Evolutionary conservation across 257 asterid species (phyloP).

Genomic region (Parsonsia alboflavescens): DNA sequence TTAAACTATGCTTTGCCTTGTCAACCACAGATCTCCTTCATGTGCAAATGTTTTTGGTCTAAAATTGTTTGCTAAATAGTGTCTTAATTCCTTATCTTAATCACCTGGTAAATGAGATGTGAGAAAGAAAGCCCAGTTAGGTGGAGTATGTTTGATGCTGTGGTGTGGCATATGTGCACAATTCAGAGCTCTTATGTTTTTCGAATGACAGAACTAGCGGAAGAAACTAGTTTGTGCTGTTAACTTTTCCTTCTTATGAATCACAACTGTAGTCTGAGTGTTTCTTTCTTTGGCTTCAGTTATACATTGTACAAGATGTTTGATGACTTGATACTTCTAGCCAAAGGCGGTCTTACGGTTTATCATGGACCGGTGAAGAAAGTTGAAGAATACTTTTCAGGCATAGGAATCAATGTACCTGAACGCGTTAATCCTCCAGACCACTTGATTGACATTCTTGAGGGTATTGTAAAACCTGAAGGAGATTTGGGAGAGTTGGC

Average conservation of each 20-base stretch:
- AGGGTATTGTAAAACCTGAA: constrained; percentile 71
- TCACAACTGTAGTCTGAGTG: background rate
- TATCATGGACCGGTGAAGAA: constrained; percentile 88
- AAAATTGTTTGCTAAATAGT: background rate
- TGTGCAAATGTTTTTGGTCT: background rate
- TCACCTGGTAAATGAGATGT: background rate
- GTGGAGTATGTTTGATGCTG: background rate
- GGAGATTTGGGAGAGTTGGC: constrained; percentile 52
- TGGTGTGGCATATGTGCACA: background rate
- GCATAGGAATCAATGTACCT: constrained; percentile 68
- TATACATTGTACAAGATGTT: constrained; percentile 90
- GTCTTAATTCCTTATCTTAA: background rate
- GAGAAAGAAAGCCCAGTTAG: background rate
- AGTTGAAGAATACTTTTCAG: constrained; percentile 77
- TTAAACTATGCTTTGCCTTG: background rate
- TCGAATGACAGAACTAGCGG: background rate
- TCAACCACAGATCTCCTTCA: background rate
- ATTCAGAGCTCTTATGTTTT: background rate
- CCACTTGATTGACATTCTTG: constrained; percentile 85
- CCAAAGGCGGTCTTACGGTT: constrained; percentile 90
- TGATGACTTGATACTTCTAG: constrained; percentile 86
- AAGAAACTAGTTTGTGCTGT: background rate
- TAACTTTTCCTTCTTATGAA: background rate
- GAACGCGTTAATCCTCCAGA: constrained; percentile 94
- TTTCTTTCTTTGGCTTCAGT: constrained; percentile 43